phyloP scores from a whole-genome alignment of 2,329 filamentous ascomycete species.

The Trichophyton schoenleinii region DNA sequence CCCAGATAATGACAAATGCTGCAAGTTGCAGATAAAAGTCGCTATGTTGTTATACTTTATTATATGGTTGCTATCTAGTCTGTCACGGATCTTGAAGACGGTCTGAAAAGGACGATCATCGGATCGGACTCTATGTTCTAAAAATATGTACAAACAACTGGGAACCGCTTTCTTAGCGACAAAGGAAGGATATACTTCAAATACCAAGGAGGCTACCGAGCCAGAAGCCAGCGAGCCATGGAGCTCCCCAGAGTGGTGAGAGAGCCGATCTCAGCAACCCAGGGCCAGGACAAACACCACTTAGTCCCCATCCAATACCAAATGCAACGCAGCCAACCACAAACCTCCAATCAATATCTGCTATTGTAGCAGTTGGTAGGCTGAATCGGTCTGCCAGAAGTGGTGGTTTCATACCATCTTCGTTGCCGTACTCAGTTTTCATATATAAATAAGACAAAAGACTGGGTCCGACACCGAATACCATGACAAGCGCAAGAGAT shows the following conservation, averaged over 20 bases:
- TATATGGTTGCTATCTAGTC: too few species aligned
- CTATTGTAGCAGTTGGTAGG: slow-evolving; percentile 34
- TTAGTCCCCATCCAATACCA: slow-evolving; percentile 41
- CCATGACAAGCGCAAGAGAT: slow-evolving; percentile 37
- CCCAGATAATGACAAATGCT: too few species aligned
- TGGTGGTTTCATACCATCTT: slow-evolving; percentile 26
- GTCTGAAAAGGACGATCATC: too few species aligned
- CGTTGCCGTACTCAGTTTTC: slow-evolving; percentile 18
- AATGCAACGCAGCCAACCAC: slow-evolving; percentile 37
- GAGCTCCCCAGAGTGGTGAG: slow-evolving; percentile 37
- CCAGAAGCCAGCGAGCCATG: slow-evolving; percentile 38
- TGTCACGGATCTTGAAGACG: too few species aligned
- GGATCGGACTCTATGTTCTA: too few species aligned
- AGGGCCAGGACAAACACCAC: slow-evolving; percentile 42
- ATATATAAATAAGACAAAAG: slow-evolving; percentile 24
- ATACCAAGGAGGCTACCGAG: slow-evolving; percentile 27
- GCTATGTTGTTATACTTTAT: too few species aligned
- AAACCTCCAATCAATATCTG: slow-evolving; percentile 39
- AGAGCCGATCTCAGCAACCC: slow-evolving; percentile 35
- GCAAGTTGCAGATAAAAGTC: too few species aligned
- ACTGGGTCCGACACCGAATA: slow-evolving; percentile 40
- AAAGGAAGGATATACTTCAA: slow-evolving; percentile 10
- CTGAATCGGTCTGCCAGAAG: slow-evolving; percentile 31
- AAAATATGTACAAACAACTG: not conserved
- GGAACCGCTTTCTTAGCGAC: not conserved